Base-by-base conservation (phyloP, 2,329 filamentous ascomycete genomes). In the Metarhizium rileyi region DNA sequence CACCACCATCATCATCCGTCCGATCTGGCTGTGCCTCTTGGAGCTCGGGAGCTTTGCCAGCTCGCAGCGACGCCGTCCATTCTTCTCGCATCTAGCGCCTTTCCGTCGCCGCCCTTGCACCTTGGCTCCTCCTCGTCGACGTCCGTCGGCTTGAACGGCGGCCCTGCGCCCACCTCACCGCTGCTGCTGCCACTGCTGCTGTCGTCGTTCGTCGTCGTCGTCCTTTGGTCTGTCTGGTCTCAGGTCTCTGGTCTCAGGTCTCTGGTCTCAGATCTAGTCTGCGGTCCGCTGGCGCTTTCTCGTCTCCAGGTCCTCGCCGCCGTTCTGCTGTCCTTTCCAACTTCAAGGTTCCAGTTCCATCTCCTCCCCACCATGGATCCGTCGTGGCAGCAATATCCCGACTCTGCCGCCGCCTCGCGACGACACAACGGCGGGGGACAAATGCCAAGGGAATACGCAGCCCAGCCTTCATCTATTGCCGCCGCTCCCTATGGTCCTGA, bases 351-450 rank as follows among this genome's bases (percentile, higher is more conserved):
- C n/a, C n/a, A n/a, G n/a, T n/a, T n/a, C 52, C 47, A 51, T 46
- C 9, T 14, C 30, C 35, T 55, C 53, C 57, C 60, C 62, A 61
- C 64, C 62, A 77, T 77, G 74, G 74, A 77, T 65, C 68, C 67
- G 49, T 64, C 84, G 59, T 86, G 82, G 83, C 80, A 83, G 70
- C 80, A 83, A 55, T 87, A 87, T 69, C 70, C 77, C 65, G 83
- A 86, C 67, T 72, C 81, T 65, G 68, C 76, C 61, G 76, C 74
- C 63, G 76, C 77, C 64, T 74, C 82, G 62, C 76, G 78, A 69
- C 79, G 83, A 70, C 84, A 82, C 66, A 82, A 80, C 67, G 74
- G 75, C 57, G 65, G 52, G 55, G 54, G 57, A 51, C 69, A 75
- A 55, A 70, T 72, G 57, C 67, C 73, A 53, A 66, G 70, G 61